Conservation (phyloP, 495 filamentous ascomycete genomes). For the Thermothielavioides terrestris region DNA sequence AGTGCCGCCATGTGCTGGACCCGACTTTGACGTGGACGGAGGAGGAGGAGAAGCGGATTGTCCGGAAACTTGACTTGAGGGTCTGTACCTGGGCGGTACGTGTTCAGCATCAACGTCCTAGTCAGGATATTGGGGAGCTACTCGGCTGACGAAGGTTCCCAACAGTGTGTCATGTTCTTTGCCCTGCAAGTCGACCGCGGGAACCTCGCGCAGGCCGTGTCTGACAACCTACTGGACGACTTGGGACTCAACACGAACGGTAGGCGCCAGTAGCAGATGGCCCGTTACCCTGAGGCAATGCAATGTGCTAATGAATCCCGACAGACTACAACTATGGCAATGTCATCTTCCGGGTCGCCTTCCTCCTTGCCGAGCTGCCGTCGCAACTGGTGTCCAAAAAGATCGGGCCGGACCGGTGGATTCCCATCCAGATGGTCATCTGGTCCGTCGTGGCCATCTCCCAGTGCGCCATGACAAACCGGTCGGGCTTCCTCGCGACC, state of each 20-base stretch:
- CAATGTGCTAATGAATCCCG: no score
- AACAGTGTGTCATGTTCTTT: conserved; percentile 44
- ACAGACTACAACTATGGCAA: conserved; percentile 64
- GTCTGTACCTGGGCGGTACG: conserved; percentile 44
- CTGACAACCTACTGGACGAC: conserved; percentile 49
- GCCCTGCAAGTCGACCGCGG: conserved; percentile 50
- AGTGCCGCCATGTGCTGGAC: conserved; percentile 46
- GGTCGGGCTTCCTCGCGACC: conserved; percentile 48
- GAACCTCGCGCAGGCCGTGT: conserved; percentile 47
- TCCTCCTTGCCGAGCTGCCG: conserved; percentile 63
- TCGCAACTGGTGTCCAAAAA: conserved; percentile 72
- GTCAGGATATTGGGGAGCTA: no score
- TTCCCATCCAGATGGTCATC: conserved; percentile 67
- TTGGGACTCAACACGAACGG: conserved; percentile 46
- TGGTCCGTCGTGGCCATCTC: conserved; percentile 65
- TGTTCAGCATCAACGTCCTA: background rate
- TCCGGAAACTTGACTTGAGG: conserved; percentile 46
- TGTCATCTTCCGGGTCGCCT: conserved; percentile 60
- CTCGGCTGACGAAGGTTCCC: background rate
- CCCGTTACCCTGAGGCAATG: no score
- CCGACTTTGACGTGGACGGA: conserved; percentile 44
- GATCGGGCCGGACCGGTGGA: conserved; percentile 68
- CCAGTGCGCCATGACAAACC: conserved; percentile 54
- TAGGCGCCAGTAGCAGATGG: conserved; percentile 8
- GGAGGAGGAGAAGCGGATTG: conserved; percentile 43